These are phyloP conservation scores for Solanum sitiens DNA, from an alignment of 257 asterid genomes.

Conservation along the genomic window DNA sequence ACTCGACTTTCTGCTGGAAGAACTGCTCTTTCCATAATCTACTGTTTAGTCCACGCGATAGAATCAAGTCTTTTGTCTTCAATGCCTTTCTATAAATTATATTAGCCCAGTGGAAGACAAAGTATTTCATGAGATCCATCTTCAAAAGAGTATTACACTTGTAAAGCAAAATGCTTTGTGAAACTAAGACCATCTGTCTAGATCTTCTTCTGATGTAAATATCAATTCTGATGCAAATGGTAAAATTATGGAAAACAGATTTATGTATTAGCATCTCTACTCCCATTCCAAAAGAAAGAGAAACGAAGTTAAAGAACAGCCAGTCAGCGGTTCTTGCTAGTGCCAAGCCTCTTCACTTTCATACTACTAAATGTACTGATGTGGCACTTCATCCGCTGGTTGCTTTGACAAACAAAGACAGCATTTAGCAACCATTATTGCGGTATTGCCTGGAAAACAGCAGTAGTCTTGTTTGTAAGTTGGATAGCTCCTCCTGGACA, in stretches of 20 bases:
- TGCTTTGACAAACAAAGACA: neutral
- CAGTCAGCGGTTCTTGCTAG: neutral
- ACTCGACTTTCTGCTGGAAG: conserved; percentile 17
- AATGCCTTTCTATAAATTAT: conserved; percentile 8
- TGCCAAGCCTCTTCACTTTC: neutral
- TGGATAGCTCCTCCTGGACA: neutral
- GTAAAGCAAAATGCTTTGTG: neutral
- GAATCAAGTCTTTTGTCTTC: conserved; percentile 30
- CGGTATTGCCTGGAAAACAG: neutral
- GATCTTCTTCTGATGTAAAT: neutral
- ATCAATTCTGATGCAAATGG: neutral
- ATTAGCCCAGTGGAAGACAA: conserved; percentile 35
- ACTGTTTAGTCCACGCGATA: conserved; percentile 48
- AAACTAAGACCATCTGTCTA: neutral
- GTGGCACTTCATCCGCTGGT: neutral
- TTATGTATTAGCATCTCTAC: neutral
- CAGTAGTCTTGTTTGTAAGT: neutral
- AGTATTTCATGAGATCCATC: conserved; percentile 54
- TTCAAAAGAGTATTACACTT: conserved; percentile 38
- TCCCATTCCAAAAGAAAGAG: neutral
- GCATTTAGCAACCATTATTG: neutral
- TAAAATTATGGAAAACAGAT: neutral
- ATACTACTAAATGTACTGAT: neutral
- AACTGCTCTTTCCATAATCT: conserved; percentile 35
- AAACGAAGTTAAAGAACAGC: neutral